phyloP scores from a whole-genome alignment of 306 rosid species.

The Prunus armeniaca region DNA sequence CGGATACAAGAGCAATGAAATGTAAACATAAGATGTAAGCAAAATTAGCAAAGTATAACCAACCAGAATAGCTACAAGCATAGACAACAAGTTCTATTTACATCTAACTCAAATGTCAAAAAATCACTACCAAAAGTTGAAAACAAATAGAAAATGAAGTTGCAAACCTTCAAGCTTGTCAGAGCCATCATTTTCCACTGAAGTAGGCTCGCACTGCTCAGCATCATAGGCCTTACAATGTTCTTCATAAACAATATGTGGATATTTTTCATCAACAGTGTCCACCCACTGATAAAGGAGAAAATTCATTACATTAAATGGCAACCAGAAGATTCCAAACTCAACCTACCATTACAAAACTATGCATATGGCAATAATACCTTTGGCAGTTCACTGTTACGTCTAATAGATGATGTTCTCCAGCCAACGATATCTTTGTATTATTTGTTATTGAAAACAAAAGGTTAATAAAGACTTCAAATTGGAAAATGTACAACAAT shows the following conservation, averaged over 20 bases:
- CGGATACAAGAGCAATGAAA: not conserved
- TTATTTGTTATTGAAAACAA: slow-evolving; percentile 43
- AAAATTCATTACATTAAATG: slow-evolving; percentile 11
- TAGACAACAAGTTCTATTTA: not conserved
- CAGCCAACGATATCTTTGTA: slow-evolving; percentile 88
- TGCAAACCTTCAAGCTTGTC: slow-evolving; percentile 84
- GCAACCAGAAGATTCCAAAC: slow-evolving; percentile 16
- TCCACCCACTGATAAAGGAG: slow-evolving; percentile 73
- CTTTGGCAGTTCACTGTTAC: slow-evolving; percentile 80
- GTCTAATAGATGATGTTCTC: slow-evolving; percentile 92
- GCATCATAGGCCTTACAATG: slow-evolving; percentile 79
- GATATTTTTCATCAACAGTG: slow-evolving; percentile 73
- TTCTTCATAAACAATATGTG: slow-evolving; percentile 90
- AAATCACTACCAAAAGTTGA: not conserved
- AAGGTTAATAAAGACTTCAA: not conserved
- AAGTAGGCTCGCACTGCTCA: slow-evolving; percentile 53
- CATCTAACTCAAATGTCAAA: not conserved
- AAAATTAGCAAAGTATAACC: not conserved
- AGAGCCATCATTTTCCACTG: slow-evolving; percentile 31
- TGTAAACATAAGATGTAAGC: not conserved
- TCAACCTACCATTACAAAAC: slow-evolving; percentile 16
- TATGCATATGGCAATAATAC: slow-evolving; percentile 36
- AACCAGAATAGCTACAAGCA: not conserved
- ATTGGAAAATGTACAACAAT: not conserved
- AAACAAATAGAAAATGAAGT: not conserved